Evolutionary conservation across 2,329 filamentous ascomycete species (phyloP).

Genomic region (Trichoderma sp.): DNA sequence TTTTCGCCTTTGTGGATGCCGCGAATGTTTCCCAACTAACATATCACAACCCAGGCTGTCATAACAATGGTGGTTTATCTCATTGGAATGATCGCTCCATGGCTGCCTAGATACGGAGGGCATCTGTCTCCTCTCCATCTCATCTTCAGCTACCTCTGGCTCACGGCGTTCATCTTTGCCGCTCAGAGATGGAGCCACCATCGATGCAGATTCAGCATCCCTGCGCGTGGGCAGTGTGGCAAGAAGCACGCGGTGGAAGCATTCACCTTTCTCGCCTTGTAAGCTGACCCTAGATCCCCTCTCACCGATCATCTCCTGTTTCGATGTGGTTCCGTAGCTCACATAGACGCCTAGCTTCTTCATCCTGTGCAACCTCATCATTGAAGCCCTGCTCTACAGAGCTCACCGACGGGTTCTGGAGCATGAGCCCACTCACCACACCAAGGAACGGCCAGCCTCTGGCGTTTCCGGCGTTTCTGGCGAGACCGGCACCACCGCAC

Average conservation of each 20-base stretch:
- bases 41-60: conserved; percentile 29
- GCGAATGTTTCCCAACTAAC: background rate
- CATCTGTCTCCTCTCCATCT: conserved; percentile 31
- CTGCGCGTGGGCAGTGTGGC: conserved; percentile 24
- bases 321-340: too few relatives aligned
- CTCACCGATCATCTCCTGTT: background rate
- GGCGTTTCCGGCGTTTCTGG: conserved; percentile 16
- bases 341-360: conserved; percentile 28
- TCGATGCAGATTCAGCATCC: conserved; percentile 23
- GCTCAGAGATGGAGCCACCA: conserved; percentile 32
- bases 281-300: background rate
- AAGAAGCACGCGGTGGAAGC: conserved; percentile 33
- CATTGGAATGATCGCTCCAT: conserved; percentile 30
- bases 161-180: conserved; percentile 36
- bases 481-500: conserved; percentile 3
- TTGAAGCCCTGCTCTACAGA: conserved; percentile 26
- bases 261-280: conserved; percentile 36
- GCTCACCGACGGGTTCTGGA: background rate
- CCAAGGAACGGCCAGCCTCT: conserved; percentile 23
- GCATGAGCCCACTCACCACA: background rate
- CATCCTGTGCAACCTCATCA: conserved; percentile 29
- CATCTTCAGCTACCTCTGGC: conserved; percentile 36
- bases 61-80: conserved; percentile 33
- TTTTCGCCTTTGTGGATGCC: too few relatives aligned
- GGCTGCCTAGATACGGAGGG: conserved; percentile 31